Base-by-base conservation (phyloP, 2,329 filamentous ascomycete species). In the Monosporascus cannonballus region DNA sequence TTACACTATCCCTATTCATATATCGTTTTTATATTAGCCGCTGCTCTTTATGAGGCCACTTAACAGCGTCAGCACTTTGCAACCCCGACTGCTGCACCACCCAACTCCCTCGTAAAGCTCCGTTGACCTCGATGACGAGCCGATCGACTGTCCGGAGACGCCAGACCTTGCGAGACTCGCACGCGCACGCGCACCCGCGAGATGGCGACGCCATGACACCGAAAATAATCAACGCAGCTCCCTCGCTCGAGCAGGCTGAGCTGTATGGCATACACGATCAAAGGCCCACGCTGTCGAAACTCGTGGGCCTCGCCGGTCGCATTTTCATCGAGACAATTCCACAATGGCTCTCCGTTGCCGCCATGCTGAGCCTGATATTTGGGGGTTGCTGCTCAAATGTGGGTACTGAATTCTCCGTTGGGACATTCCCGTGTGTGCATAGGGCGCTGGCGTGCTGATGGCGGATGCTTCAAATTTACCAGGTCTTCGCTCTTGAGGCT, bases 311-410 rank as follows among this genome's bases (percentile, higher is more conserved):
- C 56, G 72, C 74, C 41, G 76, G 76, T 52, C 75, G 76, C 59
- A 76, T 81, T 55, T 76, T 79, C 58, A 78, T 79, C 60, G 77
- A 80, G 65, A 79, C 78, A 41, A 78, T 86, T 54, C 80, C 83
- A 34, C 78, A 79, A 69, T 86, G 81, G 79, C 69, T 89, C 38
- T 79, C 81, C 53, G 75, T 86, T 46, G 75, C 78, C 22, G 76
- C 79, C 53, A 95, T 95, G 80, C 78, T 93, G 53, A 79, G 79
- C 49, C 80, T 97, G 59, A 97, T 99, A 54, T 96, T 99, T 70
- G 94, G 94, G 49, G 94, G 94, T 30, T 96, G 91, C 68, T 96
- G 92, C 73, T 90, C 90, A 37, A 96, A 96, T 78, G 92, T 92
- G 75, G 71, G 84, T 48, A 47, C 44, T 72, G 51, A 41, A 41